Evolutionary conservation across 768 basidiomycete species (phyloP), one percentile per base, ranked within the genome.

Genomic region (Phlegmacium glaucopus): DNA sequence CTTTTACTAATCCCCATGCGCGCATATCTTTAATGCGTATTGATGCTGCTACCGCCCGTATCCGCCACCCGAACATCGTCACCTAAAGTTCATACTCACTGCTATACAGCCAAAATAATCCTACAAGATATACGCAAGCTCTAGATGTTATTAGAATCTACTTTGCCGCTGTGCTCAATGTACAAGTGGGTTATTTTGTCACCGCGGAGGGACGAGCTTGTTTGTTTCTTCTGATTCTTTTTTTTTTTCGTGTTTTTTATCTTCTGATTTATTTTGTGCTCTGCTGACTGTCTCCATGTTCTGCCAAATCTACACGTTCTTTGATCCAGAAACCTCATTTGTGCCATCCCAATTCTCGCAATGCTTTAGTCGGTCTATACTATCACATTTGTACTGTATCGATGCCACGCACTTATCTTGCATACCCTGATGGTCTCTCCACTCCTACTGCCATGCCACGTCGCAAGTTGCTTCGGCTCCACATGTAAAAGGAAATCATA

Each of bases 11-110:
- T 57, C 74, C 76, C 37, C 68, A 61, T 43, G 82, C 81, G 8
- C 78, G 83, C 56, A 72, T 78, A 63, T 82, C 83, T 16, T 75
- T 77, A 34, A 65, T 77, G n/a, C 79, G 77, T 50, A 72, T 85
- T 52, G 68, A 70, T 18, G 49, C 67, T 35, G 35, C 74, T 1
- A 69, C 79, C 4, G 61, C 71, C 22, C 67, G 73, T 48, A 61
- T 76, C 47, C 77, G 73, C 42, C 69, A 74, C 32, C 72, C 74
- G 44, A 74, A 74, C 58, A 65, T 70, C 26, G 61, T 62, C 45
- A 60, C 63, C 34, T 70, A 54, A 68, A 47, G 26, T 45, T 34
- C 12, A 26, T 17, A 44, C 37, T 55, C 43, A 35, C 49, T n/a
- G 22, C 22, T 22, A 22, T 22, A 3, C 22, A 22, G 22, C 22